Evolutionary conservation across 2,329 filamentous ascomycete species (phyloP).

Genomic region (Penicillium sp.): DNA sequence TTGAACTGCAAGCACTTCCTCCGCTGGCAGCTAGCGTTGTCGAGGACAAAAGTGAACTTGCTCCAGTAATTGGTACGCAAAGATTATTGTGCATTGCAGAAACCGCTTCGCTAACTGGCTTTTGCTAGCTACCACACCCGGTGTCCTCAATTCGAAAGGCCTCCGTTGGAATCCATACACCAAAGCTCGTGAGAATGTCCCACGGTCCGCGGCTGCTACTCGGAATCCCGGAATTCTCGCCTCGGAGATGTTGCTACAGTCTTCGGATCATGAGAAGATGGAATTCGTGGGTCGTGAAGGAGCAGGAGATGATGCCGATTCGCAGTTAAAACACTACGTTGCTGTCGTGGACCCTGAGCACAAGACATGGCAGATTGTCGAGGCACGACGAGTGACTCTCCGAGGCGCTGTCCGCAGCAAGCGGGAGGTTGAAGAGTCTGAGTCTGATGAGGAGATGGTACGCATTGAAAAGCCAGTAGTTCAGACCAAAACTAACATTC

Average conservation of each 20-base stretch:
- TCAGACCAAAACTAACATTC: slow-evolving; percentile 11
- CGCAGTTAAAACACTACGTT: slow-evolving; percentile 54
- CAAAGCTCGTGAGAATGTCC: slow-evolving; percentile 45
- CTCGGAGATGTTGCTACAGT: slow-evolving; percentile 54
- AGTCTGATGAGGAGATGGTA: slow-evolving; percentile 31
- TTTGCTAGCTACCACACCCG: slow-evolving; percentile 33
- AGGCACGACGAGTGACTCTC: slow-evolving; percentile 52
- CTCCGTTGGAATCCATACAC: slow-evolving; percentile 40
- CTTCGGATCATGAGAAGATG: slow-evolving; percentile 54
- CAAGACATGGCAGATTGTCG: slow-evolving; percentile 49
- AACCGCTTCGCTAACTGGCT: no score
- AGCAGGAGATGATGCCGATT: slow-evolving; percentile 46
- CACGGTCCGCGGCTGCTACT: slow-evolving; percentile 23
- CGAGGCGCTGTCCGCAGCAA: slow-evolving; percentile 42
- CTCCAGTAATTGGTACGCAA: slow-evolving; percentile 47
- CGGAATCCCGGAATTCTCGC: slow-evolving; percentile 35
- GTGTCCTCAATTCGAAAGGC: slow-evolving; percentile 28
- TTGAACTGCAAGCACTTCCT: slow-evolving; percentile 33
- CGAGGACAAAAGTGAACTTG: slow-evolving; percentile 44
- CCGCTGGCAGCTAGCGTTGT: slow-evolving; percentile 44
- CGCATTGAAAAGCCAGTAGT: no score
- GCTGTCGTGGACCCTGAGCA: slow-evolving; percentile 54
- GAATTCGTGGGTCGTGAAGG: slow-evolving; percentile 53
- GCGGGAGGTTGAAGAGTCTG: slow-evolving; percentile 27
- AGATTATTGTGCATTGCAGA: slow-evolving; percentile 5